Conservation (phyloP, 2,329 filamentous ascomycete genomes). For the Trichophyton rubrum region DNA sequence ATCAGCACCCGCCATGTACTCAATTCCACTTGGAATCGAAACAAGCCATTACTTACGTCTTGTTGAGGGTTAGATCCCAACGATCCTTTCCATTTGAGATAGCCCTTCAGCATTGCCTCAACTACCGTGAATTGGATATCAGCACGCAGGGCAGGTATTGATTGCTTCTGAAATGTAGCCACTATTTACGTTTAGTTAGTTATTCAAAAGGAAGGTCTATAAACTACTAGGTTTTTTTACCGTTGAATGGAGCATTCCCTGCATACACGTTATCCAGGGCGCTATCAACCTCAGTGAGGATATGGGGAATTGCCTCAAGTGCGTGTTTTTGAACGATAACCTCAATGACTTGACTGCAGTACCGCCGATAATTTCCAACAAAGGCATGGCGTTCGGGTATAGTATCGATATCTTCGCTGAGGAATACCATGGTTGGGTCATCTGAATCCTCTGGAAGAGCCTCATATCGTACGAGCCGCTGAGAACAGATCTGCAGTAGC, state of each 20-base stretch:
- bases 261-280: conserved; percentile 65
- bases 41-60: conserved; percentile 26
- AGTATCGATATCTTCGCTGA: conserved; percentile 90
- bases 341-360: conserved; percentile 79
- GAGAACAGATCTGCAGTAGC: conserved; percentile 70
- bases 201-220: background rate
- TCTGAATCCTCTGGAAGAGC: conserved; percentile 68
- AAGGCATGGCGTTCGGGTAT: conserved; percentile 89
- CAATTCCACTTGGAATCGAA: background rate
- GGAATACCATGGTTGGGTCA: conserved; percentile 65
- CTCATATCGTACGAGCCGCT: conserved; percentile 77
- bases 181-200: conserved; percentile 16
- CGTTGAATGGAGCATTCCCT: conserved; percentile 53
- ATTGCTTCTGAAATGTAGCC: conserved; percentile 30
- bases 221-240: conserved; percentile 31
- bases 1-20: background rate
- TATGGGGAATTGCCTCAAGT: conserved; percentile 74
- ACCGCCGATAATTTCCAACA: conserved; percentile 85
- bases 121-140: conserved; percentile 86
- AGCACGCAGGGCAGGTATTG: conserved; percentile 48
- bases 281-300: conserved; percentile 65
- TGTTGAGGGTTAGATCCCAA: conserved; percentile 42
- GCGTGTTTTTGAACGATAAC: conserved; percentile 69
- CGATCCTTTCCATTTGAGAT: conserved; percentile 59
- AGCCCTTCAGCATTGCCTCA: conserved; percentile 78